Base-by-base conservation (phyloP, 495 filamentous ascomycete genomes). In the Lophium mytilinum region DNA sequence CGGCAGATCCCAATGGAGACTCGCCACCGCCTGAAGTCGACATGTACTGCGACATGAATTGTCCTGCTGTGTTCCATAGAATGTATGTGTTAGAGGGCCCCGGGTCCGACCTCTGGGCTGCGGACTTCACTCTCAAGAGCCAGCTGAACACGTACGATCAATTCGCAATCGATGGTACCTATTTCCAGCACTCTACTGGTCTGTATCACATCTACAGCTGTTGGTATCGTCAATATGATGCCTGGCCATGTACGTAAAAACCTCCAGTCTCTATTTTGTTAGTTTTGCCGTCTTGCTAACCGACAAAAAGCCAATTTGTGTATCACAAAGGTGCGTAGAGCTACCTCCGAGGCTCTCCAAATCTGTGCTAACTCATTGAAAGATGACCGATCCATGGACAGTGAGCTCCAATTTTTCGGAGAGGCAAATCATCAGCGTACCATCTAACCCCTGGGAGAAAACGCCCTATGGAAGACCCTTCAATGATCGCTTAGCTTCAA, bases 141-240 rank as follows among this genome's bases (percentile, higher is more conserved):
- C 72, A 73, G 65, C 58, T 79, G 0, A 68, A 79, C 50, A 79
- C 75, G 6, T 79, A 72, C 58, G 75, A 77, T 50, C 71, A 75
- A 65, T 79, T 79, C 55, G 75, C 76, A 15, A 77, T 79, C 41
- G 76, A 79, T 54, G 76, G 76, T 8, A 79, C 75, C 2, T 79
- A 78, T 39, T 75, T 79, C 61, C 66, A 69, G 46, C 65, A 72
- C 51, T 58, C 60, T 1, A 58, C 67, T 9, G 61, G 68, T 9
- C 65, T 78, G 4, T 76, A 77, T 65, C 75, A 79, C 61, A 69
- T 79, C 47, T 79, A 78, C 66, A 74, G 69, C 4, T 79, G 75
- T 63, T 79, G 76, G 75, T 69, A 72, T 34, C 59, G 69, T 0
- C 62, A 68, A n/a, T 75, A 73, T 58, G 70, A 72, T 6, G 71